phyloP scores from a whole-genome alignment of 495 filamentous ascomycete genomes.

The Glonium stellatum region DNA sequence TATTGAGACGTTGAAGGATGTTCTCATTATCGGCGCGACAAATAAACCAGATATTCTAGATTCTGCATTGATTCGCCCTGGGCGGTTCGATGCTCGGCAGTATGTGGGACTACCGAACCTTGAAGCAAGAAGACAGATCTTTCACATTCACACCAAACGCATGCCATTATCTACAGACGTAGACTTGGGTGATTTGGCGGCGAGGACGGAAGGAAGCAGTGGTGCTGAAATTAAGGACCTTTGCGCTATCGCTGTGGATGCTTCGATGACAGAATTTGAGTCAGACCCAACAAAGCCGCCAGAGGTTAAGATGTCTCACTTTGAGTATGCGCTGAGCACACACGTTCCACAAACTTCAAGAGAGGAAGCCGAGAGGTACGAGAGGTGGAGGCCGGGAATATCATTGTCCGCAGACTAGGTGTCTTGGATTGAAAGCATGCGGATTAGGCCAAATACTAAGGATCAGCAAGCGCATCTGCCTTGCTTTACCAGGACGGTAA shows the following conservation, averaged over 20 bases:
- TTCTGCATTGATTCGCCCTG: conserved; percentile 78
- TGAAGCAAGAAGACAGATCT: conserved; percentile 68
- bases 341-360: conserved; percentile 23
- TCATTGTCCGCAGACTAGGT: conserved; percentile 18
- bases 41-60: conserved; percentile 87
- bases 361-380: conserved; percentile 23
- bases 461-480: no score
- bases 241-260: conserved; percentile 40
- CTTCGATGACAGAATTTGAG: conserved; percentile 18
- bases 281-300: conserved; percentile 5
- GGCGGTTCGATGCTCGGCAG: conserved; percentile 80
- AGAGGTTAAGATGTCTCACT: conserved; percentile 23
- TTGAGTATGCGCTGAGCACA: conserved; percentile 14
- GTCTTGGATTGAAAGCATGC: background rate
- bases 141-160: conserved; percentile 56
- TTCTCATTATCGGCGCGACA: conserved; percentile 88
- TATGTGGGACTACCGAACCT: conserved; percentile 82
- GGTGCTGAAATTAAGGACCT: conserved; percentile 84
- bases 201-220: conserved; percentile 70
- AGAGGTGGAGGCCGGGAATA: conserved; percentile 24
- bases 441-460: no score
- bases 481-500: no score
- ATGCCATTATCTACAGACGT: conserved; percentile 59
- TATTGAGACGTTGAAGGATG: conserved; percentile 74
- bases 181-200: conserved; percentile 58